phyloP scores from a whole-genome alignment of 1,284 basidiomycete species.

The Thecaphora thlaspeos region DNA sequence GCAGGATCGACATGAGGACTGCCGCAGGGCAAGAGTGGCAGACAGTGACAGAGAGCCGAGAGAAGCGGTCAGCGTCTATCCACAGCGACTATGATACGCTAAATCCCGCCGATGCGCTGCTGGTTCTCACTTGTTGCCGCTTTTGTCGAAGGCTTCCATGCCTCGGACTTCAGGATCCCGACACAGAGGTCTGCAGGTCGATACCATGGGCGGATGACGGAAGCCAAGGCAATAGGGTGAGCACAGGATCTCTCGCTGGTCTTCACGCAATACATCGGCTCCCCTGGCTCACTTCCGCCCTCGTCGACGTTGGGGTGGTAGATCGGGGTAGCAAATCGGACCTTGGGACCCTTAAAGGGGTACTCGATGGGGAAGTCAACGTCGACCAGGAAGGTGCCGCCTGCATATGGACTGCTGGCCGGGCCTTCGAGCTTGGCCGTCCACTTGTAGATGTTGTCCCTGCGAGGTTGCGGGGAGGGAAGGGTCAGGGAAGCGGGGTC shows the following conservation, averaged over 20 bases:
- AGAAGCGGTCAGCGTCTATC: neutral
- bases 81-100: too few species aligned
- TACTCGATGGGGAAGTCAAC: conserved; percentile 57
- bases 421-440: conserved; percentile 39
- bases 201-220: too few species aligned
- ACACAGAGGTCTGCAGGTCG: conserved; percentile 51
- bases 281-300: conserved; percentile 40
- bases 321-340: conserved; percentile 49
- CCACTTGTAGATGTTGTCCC: conserved; percentile 49
- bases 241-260: too few species aligned
- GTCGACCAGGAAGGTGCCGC: conserved; percentile 52
- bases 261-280: too few species aligned
- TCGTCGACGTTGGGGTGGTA: conserved; percentile 58
- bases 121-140: conserved; percentile 47
- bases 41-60: neutral
- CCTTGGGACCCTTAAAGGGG: conserved; percentile 57
- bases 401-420: conserved; percentile 43
- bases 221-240: too few species aligned
- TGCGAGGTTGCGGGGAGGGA: neutral
- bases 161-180: conserved; percentile 55
- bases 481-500: neutral
- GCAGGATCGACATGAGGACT: conserved; percentile 51
- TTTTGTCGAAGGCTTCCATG: conserved; percentile 58
- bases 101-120: too few species aligned
- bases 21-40: neutral